A percentile compares a stretch with the other conserved stretches of the same genome.
phyloP scores from a whole-genome alignment of 257 asterid species.

The Penstemon barbatus region DNA sequence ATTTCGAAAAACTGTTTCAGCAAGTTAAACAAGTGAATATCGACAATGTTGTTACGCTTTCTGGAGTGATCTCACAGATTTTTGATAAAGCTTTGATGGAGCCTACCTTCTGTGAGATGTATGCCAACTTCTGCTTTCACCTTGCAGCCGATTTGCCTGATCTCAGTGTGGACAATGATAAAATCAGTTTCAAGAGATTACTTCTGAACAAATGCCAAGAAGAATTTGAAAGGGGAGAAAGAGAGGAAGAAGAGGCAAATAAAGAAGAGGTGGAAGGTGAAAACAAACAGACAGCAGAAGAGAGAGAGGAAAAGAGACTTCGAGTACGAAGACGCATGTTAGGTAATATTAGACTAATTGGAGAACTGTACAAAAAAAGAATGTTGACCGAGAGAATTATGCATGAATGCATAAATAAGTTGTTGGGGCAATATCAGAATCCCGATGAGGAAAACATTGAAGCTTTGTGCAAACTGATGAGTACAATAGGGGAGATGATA shows the following conservation, averaged over 20 bases:
- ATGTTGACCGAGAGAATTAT: slow-evolving; percentile 96
- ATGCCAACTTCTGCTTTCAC: slow-evolving; percentile 82
- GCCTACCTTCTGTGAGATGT: slow-evolving; percentile 99
- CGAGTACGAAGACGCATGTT: slow-evolving; percentile 76
- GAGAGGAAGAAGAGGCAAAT: slow-evolving; percentile 90
- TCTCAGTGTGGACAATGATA: slow-evolving; percentile 63
- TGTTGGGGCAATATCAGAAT: slow-evolving; percentile 74
- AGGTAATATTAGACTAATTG: slow-evolving; percentile 90
- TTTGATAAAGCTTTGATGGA: slow-evolving; percentile 95
- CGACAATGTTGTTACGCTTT: slow-evolving; percentile 65
- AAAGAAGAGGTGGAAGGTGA: slow-evolving; percentile 84
- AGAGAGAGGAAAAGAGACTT: slow-evolving; percentile 86
- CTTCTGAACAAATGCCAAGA: slow-evolving; percentile 90
- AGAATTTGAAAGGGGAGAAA: slow-evolving; percentile 91
- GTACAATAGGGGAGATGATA: slow-evolving; percentile 91
- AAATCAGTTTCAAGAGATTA: slow-evolving; percentile 80
- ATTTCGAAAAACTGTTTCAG: slow-evolving; percentile 81
- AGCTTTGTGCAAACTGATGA: slow-evolving; percentile 93
- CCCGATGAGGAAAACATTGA: slow-evolving; percentile 92
- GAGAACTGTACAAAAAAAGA: slow-evolving; percentile 88
- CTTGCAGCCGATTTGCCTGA: slow-evolving; percentile 83
- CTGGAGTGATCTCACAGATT: slow-evolving; percentile 90
- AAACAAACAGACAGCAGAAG: slow-evolving; percentile 63
- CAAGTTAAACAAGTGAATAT: slow-evolving; percentile 85
- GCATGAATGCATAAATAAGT: slow-evolving; percentile 80